Conservation (phyloP, 2,329 filamentous ascomycete species). For the Cladosporium sp. region DNA sequence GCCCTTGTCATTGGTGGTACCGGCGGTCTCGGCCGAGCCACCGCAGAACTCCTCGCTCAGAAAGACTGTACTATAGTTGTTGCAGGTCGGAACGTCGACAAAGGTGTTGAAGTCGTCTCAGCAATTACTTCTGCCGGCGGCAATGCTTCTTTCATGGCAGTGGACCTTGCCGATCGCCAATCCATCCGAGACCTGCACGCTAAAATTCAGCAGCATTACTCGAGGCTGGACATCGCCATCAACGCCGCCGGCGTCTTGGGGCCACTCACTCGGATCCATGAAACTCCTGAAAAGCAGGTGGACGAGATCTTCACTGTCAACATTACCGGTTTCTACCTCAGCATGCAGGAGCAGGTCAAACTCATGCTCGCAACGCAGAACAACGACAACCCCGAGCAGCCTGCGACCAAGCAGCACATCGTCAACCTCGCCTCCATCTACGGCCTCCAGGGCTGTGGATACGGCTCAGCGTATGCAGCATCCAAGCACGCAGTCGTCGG, state of each 20-base stretch:
- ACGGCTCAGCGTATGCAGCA: constrained; percentile 40
- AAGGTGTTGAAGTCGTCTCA: constrained; percentile 14
- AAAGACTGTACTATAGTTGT: constrained; percentile 10
- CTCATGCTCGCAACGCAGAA: constrained; percentile 46
- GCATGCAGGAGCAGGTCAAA: constrained; percentile 42
- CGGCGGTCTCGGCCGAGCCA: constrained; percentile 13
- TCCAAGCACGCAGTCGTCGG: constrained; percentile 47
- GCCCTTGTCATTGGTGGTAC: constrained; percentile 19
- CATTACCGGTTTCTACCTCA: constrained; percentile 20
- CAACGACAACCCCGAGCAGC: constrained; percentile 41
- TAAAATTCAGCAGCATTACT: constrained; percentile 40
- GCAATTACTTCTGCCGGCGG: constrained; percentile 5
- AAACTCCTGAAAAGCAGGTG: constrained; percentile 46
- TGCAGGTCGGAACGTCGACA: not conserved
- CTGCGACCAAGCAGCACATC: constrained; percentile 39
- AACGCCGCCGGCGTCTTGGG: constrained; percentile 47
- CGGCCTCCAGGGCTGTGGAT: constrained; percentile 44
- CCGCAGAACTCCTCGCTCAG: constrained; percentile 11
- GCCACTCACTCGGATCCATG: constrained; percentile 42
- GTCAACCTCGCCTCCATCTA: constrained; percentile 45
- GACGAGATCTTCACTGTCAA: constrained; percentile 47
- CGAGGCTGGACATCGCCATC: constrained; percentile 46
- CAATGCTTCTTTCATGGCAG: constrained; percentile 11
- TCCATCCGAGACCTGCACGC: constrained; percentile 16
- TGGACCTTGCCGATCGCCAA: constrained; percentile 39